Conservation (phyloP, 768 basidiomycete species). For the Tricholoma terreum region DNA sequence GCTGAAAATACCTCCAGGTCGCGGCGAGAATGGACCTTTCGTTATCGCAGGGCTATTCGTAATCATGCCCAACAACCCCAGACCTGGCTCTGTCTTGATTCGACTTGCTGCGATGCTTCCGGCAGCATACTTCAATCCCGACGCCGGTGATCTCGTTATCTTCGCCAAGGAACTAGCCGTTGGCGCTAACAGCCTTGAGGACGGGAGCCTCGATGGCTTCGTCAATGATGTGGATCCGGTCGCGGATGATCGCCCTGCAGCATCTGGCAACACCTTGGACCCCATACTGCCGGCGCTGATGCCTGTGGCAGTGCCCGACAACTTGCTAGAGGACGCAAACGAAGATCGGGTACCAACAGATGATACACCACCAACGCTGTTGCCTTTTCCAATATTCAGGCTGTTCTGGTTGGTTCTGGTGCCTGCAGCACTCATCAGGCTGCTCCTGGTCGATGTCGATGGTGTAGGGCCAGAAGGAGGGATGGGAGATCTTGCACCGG, state of each 20-base stretch:
- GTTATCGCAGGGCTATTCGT: constrained; percentile 30
- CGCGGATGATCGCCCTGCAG: constrained; percentile 15
- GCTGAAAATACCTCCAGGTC: constrained; percentile 45
- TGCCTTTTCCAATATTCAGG: constrained; percentile 9
- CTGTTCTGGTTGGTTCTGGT: constrained; percentile 9
- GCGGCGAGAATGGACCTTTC: constrained; percentile 27
- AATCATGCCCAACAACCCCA: constrained; percentile 20
- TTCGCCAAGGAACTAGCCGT: constrained; percentile 78
- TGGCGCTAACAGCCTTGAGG: constrained; percentile 61
- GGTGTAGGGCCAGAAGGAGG: constrained; percentile 14
- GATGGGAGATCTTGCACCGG: constrained; percentile 19
- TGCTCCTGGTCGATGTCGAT: constrained; percentile 11
- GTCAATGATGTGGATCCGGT: constrained; percentile 34
- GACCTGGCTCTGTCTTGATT: not conserved
- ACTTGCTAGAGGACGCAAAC: constrained; percentile 22
- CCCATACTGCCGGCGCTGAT: constrained; percentile 34
- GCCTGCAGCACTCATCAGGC: not conserved
- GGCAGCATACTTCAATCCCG: constrained; percentile 9
- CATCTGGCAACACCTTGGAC: constrained; percentile 17
- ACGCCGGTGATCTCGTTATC: constrained; percentile 23
- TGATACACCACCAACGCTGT: constrained; percentile 30
- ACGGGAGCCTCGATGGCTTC: constrained; percentile 17
- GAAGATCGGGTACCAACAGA: constrained; percentile 43
- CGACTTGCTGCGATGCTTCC: not conserved
- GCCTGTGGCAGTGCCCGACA: constrained; percentile 20